A percentile compares a stretch with the other conserved stretches of the same genome.
phyloP scores from a whole-genome alignment of 2,329 filamentous ascomycete genomes.

The Pseudogymnoascus pannorum region DNA sequence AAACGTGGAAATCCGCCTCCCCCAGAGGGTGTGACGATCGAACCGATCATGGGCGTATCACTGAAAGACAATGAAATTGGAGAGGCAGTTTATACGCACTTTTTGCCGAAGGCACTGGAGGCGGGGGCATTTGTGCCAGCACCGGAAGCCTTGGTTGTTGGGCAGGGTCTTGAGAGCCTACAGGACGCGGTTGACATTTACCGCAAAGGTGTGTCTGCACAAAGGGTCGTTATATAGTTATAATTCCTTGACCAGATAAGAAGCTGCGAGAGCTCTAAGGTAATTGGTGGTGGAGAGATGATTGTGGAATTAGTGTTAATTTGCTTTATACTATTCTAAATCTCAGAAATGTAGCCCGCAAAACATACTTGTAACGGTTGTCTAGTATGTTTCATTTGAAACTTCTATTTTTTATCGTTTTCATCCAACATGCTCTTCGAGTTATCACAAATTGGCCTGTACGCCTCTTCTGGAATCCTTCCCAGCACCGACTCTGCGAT shows the following conservation, averaged over 20 bases:
- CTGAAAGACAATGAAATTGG: constrained; percentile 25
- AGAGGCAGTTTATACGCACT: constrained; percentile 31
- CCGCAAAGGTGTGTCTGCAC: constrained; percentile 32
- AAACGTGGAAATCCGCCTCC: constrained; percentile 16
- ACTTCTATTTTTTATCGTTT: background rate
- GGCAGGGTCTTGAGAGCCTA: constrained; percentile 34
- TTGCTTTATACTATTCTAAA: no score
- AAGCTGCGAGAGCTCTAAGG: background rate
- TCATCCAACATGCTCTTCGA: background rate
- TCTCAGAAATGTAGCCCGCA: no score
- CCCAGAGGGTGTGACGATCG: constrained; percentile 23
- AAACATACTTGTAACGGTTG: background rate
- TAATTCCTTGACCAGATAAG: background rate
- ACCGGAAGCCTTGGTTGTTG: constrained; percentile 33
- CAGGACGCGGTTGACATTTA: constrained; percentile 34
- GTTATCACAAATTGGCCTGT: constrained; percentile 17
- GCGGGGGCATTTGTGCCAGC: constrained; percentile 29
- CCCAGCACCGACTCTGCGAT: constrained; percentile 20
- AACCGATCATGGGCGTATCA: constrained; percentile 24
- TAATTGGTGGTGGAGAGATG: background rate
- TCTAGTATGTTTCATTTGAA: background rate
- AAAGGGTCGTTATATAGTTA: constrained; percentile 33
- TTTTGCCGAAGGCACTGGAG: constrained; percentile 32
- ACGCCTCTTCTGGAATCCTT: constrained; percentile 29
- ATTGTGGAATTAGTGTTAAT: background rate